Base-by-base conservation (phyloP, 2,329 filamentous ascomycete genomes). In the Raffaelea albimanens region DNA sequence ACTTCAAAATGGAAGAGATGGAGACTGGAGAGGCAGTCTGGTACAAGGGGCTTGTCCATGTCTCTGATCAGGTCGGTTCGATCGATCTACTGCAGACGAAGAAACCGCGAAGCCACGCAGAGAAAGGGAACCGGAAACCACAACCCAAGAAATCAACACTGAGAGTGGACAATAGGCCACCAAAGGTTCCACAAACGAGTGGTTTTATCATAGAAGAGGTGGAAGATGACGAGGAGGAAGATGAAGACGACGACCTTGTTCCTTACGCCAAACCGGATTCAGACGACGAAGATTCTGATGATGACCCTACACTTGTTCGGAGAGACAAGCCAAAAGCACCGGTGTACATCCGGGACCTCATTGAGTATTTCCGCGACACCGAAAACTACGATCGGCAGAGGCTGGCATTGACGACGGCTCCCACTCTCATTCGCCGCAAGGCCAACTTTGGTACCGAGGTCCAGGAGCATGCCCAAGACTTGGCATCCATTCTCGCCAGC, bases 251-350 rank as follows among this genome's bases (percentile, higher is more conserved):
- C 16, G 85, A 86, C 50, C 69, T 97, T 1, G 70, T 80, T 2
- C 78, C 87, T 1, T 95, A 96, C 56, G 77, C 78, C 14, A 96
- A 95, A 61, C 87, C 87, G 1, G 87, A 88, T 58, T 89, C 86
- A 2, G 93, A 98, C 55, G 76, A 81, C 0, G 87, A 94, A 60
- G 93, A 98, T 60, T 91, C 88, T 0, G 89, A 96, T 49, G 90
- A 96, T 34, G 94, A 98, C 57, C 83, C 93, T 5, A 95, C 89
- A 0, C 70, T 95, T 18, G 76, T 97, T 43, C 83, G 85, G 49
- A 78, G 90, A 14, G 82, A 93, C 63, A 96, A 93, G 57, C 78
- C 84, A 20, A 85, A 78, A 49, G 78, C 88, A 0, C 93, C 93
- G 1, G 89, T 98, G 1, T 97, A 97, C 58, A 84, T 96, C 50